Base-by-base conservation (phyloP, 2,329 filamentous ascomycete genomes). In the Lasiodiplodia sp. region DNA sequence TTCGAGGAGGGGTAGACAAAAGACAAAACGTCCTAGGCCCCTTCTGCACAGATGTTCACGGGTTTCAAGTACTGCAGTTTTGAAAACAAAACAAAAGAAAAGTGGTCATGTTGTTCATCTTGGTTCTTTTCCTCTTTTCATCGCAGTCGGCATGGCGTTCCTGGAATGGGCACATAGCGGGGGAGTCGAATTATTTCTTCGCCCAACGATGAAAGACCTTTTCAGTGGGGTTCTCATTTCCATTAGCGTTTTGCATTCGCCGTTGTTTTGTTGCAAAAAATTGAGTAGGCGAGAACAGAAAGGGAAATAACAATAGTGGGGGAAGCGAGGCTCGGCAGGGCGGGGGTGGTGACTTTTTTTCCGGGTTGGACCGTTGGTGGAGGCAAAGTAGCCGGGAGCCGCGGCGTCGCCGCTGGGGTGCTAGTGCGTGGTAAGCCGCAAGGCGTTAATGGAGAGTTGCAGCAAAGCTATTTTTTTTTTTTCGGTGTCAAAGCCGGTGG, bases 161-260 rank as follows among this genome's bases (percentile, higher is more conserved):
- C 31, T 21, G 65, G 65, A 28, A 25, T 44, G 55, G 63, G 65
- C 47, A 57, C 65, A 67, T 60, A 67, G 55, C 65, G 65, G 65
- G 25, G 65, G 55, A 58, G 65, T 67, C 56, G 16, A 47, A 49
- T 16, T 49, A 12, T 16, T 63, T 51, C 25, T 57, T 37, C n/a
- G 14, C 40, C 12, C 18, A 31, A 40, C 10, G 60, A 52, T 31
- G 28, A 6, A 34, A 31, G 16, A 14, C 23, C n/a, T 28, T n/a
- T 49, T 51, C 38, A 49, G 34, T 49, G n/a, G 31, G 28, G 8
- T 38, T 55, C 31, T 23, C 40, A n/a, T 31, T 16, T 7, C 2
- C 58, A 63, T 25, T 16, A 34, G 31, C 16, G 44, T 21, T 53
- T 64, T 53, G 28, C 49, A 52, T 52, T 25, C 37, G 23, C 7